Conservation (phyloP, 139 green algal species). For the Closterium sp. region DNA sequence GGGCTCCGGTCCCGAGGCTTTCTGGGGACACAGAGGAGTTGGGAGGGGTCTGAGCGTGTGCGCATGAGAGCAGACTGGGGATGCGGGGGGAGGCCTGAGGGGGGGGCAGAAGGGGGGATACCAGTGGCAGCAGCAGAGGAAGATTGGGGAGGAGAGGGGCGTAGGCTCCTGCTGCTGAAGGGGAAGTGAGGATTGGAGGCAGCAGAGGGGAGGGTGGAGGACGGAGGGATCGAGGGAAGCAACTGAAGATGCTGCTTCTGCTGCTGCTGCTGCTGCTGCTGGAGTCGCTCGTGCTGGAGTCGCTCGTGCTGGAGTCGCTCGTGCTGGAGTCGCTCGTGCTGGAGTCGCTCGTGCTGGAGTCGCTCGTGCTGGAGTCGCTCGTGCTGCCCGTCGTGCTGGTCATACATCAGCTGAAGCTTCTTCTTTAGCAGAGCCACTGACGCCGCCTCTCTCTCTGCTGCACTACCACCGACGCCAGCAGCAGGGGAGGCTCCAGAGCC, state of each 20-base stretch:
- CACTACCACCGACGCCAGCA: no score
- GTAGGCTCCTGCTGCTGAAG: background rate
- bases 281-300: no score
- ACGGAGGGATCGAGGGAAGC: background rate
- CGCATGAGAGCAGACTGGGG: background rate
- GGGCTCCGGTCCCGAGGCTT: background rate
- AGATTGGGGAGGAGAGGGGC: background rate
- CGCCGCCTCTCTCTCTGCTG: background rate
- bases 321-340: no score
- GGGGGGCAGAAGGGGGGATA: background rate
- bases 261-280: background rate
- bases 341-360: no score
- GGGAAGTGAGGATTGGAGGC: background rate
- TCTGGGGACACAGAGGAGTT: background rate
- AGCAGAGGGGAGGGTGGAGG: background rate
- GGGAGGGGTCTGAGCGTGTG: background rate
- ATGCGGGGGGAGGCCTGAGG: background rate
- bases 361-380: no score
- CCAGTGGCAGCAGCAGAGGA: background rate
- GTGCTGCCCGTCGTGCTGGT: no score
- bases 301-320: no score
- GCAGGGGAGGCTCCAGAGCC: no score
- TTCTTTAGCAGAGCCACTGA: background rate
- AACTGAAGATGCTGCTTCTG: background rate
- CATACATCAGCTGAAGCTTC: no score